Evolutionary conservation across 108 stramenopile species (phyloP), one percentile per base, ranked within the genome.

Genomic region (Cylindrotheca closterium): DNA sequence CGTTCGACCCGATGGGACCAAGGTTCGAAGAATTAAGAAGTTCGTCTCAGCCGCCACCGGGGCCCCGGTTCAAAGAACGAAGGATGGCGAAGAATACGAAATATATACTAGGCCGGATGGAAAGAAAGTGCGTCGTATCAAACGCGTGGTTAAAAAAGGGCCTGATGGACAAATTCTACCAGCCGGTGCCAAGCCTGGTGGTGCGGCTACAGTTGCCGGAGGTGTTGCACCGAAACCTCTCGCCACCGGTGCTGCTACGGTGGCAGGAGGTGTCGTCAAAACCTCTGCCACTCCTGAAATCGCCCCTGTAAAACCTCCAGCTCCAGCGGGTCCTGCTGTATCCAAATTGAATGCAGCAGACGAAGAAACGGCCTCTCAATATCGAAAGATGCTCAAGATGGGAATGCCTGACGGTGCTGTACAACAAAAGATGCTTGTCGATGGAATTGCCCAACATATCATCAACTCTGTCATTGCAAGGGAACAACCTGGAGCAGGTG

Each of bases 1-100:
- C 54, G 65, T 75, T 24, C 30, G 74, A 68, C 67, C 79, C 22
- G 79, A 81, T 54, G 79, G 79, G 7, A 81, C 58, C 30, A 81
- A 81, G 52, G 79, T 81, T 10, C 65, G 79, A 45, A 58, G 79
- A 31, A 56, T 81, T 12, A 22, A 54, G 21, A 58, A 57, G 28
- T 32, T 25, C 8, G 51, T 30, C 4, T 61, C 66, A n/a, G 49
- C 60, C 25, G 60, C 58, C 5, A 33, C 73, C 2, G 50, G 53
- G 26, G 63, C 55, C 4, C 60, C 30, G 25, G 47, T 65, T 28
- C 23, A 29, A 17, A 7, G 29, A 24, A 28, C 67, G 23, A 59
- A 57, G 17, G 8, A 19, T 4, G 47, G n/a, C 26, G 64, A 56
- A 56, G 34, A n/a, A 34, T 61, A 23, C 51, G 50, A 47, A 10